phyloP scores from a whole-genome alignment of 2,329 filamentous ascomycete genomes.

The Penicillium sp. region DNA sequence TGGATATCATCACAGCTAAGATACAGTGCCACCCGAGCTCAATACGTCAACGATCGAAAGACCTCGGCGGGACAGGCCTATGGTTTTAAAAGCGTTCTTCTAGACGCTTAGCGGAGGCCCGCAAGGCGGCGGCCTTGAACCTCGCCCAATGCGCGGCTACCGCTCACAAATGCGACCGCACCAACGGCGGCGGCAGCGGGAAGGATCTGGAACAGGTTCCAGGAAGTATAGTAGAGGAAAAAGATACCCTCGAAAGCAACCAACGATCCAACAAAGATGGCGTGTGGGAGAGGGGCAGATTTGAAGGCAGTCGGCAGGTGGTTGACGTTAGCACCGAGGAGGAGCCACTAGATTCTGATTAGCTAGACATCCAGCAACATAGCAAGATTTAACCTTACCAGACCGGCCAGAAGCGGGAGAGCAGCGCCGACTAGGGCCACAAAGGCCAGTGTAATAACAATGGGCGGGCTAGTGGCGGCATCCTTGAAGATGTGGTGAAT shows the following conservation, averaged over 20 bases:
- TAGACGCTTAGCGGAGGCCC: constrained; percentile 57
- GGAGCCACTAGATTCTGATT: constrained; percentile 64
- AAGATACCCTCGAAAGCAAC: constrained; percentile 87
- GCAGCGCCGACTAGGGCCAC: constrained; percentile 70
- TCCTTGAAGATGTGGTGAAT: constrained; percentile 88
- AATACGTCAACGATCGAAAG: background rate
- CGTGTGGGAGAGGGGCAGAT: constrained; percentile 76
- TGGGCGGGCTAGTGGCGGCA: constrained; percentile 78
- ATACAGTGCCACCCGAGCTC: constrained; percentile 9
- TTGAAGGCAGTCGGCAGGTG: constrained; percentile 75
- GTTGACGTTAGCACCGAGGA: constrained; percentile 78
- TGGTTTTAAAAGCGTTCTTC: background rate
- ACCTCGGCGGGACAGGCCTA: background rate
- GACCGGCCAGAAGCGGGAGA: constrained; percentile 70
- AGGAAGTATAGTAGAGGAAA: constrained; percentile 88
- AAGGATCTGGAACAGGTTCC: constrained; percentile 89
- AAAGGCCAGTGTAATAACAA: constrained; percentile 77
- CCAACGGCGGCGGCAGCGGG: constrained; percentile 70
- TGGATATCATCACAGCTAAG: constrained; percentile 19
- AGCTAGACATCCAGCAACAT: constrained; percentile 3
- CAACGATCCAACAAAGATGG: constrained; percentile 82
- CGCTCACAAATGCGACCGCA: constrained; percentile 76
- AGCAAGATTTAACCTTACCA: constrained; percentile 53
- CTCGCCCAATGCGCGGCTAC: constrained; percentile 86
- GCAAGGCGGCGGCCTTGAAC: constrained; percentile 85